Conservation (phyloP, 148 eudicot genomes). For the Silene latifolia region DNA sequence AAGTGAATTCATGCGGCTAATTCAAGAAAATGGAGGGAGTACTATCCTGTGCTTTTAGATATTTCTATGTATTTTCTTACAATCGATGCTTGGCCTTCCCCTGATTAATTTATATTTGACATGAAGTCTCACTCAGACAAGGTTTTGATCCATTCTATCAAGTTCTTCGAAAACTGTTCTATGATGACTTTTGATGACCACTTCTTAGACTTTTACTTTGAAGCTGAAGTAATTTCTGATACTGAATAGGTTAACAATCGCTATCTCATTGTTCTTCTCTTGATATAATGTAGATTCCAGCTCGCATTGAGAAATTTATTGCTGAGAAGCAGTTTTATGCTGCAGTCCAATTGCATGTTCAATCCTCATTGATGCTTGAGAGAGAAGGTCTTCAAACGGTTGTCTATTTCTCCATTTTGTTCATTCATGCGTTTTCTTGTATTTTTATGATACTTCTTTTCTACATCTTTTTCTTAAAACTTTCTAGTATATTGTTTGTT, state of each 20-base stretch:
- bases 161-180: neutral
- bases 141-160: neutral
- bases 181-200: neutral
- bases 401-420: slow-evolving; percentile 26
- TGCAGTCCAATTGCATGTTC: slow-evolving; percentile 90
- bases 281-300: slow-evolving; percentile 60
- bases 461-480: neutral
- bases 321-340: slow-evolving; percentile 94
- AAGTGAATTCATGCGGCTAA: too few relatives aligned
- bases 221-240: slow-evolving; percentile 1
- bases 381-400: slow-evolving; percentile 99
- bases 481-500: neutral
- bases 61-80: neutral
- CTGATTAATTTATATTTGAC: neutral
- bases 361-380: slow-evolving; percentile 91
- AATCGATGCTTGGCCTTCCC: neutral
- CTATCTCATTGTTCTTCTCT: slow-evolving; percentile 12
- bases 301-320: slow-evolving; percentile 85
- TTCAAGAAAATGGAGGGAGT: too few relatives aligned
- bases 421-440: neutral
- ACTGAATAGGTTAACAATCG: neutral
- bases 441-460: neutral
- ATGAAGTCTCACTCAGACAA: neutral
- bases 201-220: neutral
- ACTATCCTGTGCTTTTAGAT: neutral